Evolutionary conservation across 768 basidiomycete species (phyloP), one percentile per base, ranked within the genome.

Genomic region (Candolleomyces eurysporus): DNA sequence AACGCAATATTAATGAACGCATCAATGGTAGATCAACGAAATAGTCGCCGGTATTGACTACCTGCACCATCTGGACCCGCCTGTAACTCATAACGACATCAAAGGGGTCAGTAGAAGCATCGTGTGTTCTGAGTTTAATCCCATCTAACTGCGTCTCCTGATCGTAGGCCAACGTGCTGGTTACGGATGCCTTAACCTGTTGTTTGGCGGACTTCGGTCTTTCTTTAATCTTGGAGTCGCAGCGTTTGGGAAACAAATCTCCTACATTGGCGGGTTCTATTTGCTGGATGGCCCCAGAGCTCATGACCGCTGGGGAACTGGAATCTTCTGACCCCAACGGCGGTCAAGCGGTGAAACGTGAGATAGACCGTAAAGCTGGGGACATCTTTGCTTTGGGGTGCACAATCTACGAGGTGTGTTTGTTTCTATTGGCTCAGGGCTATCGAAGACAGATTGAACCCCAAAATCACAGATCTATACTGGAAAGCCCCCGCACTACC

Each of bases 21-120:
- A 19, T 5, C 30, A 19, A 54, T 36, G 13, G 49, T 40, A 73
- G 72, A 67, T 69, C 11, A 59, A 57, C 40, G 66, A 80, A 55
- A 69, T 77, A 36, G 74, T 74, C 2, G 70, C 59, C 14, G 79
- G 77, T 26, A 60, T 79, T 19, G 68, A 68, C 45, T 78, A 80
- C 53, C 62, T 80, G 36, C 79, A 80, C 54, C 63, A 58, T 17
- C 72, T 73, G 58, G 65, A 70, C 54, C 79, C 79, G 21, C 78
- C 76, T 5, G 69, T 80, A 19, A 66, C 74, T 22, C 79, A 80
- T 40, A 75, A 74, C 46, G 79, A 80, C 59, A 67, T 80, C 50
- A 79, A 78, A 67, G 72, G 75, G 7, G 78, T 78, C 64, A 48
- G 73, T n/a, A 22, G 5, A n/a, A 21, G n/a, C 13, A 5, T 17